These are phyloP conservation scores for Globisporangium takayamanum DNA, from an alignment of 352 stramenopile genomes.

Conservation along the genomic window DNA sequence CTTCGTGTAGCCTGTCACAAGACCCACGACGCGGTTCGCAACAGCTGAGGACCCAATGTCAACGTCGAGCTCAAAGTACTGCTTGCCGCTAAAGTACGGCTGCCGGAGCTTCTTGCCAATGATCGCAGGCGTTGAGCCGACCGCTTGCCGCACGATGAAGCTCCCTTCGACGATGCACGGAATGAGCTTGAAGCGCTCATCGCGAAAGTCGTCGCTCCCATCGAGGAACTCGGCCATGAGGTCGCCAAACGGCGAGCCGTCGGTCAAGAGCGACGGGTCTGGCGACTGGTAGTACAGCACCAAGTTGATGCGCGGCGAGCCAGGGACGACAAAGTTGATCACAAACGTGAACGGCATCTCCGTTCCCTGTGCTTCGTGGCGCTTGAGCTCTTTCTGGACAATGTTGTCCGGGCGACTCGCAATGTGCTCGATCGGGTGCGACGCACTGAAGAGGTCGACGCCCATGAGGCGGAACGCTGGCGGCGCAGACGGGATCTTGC, in stretches of 20 bases:
- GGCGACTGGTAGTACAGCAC: slow-evolving; percentile 71
- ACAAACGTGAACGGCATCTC: slow-evolving; percentile 78
- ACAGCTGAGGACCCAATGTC: slow-evolving; percentile 70
- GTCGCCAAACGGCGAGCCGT: slow-evolving; percentile 58
- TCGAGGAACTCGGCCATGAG: slow-evolving; percentile 73
- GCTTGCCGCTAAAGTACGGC: slow-evolving; percentile 45
- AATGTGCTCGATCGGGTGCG: slow-evolving; percentile 53
- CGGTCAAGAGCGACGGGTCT: slow-evolving; percentile 37
- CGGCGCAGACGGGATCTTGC: slow-evolving; percentile 65
- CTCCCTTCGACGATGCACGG: slow-evolving; percentile 73
- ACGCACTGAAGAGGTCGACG: slow-evolving; percentile 56
- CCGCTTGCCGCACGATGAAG: slow-evolving; percentile 75
- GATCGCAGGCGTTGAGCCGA: slow-evolving; percentile 62
- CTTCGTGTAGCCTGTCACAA: slow-evolving; percentile 69
- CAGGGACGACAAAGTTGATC: slow-evolving; percentile 72
- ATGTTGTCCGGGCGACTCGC: slow-evolving; percentile 50
- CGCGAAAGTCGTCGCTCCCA: slow-evolving; percentile 65
- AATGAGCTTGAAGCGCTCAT: slow-evolving; percentile 81
- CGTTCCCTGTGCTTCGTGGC: slow-evolving; percentile 46
- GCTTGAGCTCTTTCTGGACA: slow-evolving; percentile 50
- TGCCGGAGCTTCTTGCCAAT: slow-evolving; percentile 75
- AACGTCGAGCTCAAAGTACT: slow-evolving; percentile 76
- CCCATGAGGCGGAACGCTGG: slow-evolving; percentile 62
- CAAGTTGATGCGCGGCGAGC: slow-evolving; percentile 48
- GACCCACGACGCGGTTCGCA: slow-evolving; percentile 64